These are phyloP conservation scores for Elsinoe fawcettii DNA, from an alignment of 2,329 filamentous ascomycete species.

Conservation along the genomic window DNA sequence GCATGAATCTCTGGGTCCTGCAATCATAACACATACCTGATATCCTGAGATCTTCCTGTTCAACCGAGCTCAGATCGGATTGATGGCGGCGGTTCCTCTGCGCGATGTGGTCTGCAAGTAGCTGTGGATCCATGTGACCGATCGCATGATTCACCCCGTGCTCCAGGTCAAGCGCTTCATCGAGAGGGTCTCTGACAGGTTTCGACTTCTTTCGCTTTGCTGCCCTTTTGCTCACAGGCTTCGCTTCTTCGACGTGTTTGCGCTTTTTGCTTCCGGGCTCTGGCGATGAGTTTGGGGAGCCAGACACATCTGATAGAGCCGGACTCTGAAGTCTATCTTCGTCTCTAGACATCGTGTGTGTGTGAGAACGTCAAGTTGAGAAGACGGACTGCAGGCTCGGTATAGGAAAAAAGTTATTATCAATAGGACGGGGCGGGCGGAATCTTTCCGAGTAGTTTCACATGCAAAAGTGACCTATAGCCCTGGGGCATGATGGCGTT, in stretches of 20 bases:
- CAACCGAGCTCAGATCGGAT: conserved; percentile 70
- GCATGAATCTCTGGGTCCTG: not conserved
- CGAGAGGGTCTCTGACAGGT: conserved; percentile 56
- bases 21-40: conserved; percentile 49
- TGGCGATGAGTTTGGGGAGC: conserved; percentile 17
- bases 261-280: conserved; percentile 31
- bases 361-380: not conserved
- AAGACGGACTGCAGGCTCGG: not conserved
- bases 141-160: conserved; percentile 68
- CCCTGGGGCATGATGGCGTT: too few relatives aligned
- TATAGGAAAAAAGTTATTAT: conserved; percentile 3
- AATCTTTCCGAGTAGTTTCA: not conserved
- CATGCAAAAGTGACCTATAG: not conserved
- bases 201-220: conserved; percentile 49
- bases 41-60: conserved; percentile 74
- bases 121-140: conserved; percentile 69
- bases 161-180: conserved; percentile 44
- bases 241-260: conserved; percentile 32
- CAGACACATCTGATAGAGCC: not conserved
- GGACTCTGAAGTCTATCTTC: conserved; percentile 9
- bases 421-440: not conserved
- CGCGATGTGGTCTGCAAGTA: conserved; percentile 79
- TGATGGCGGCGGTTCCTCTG: conserved; percentile 72
- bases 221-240: conserved; percentile 31
- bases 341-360: not conserved